Conservation (phyloP, 768 basidiomycete genomes). For the Candolleomyces eurysporus region DNA sequence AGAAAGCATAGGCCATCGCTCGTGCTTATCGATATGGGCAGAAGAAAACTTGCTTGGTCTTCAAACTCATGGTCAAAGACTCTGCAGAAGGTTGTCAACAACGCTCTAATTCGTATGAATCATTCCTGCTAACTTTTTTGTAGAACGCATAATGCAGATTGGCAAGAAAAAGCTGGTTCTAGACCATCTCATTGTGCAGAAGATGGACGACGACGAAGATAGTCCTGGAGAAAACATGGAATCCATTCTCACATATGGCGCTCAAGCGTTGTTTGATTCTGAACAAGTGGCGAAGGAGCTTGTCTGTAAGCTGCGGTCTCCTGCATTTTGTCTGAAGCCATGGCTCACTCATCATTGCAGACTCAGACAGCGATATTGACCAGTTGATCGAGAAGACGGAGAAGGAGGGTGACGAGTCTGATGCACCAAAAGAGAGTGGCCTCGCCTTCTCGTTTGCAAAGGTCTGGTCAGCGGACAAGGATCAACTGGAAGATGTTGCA, state of each 20-base stretch:
- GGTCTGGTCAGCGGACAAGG: constrained; percentile 84
- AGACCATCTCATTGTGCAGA: constrained; percentile 94
- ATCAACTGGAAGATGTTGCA: constrained; percentile 62
- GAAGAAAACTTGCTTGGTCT: constrained; percentile 89
- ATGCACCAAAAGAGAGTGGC: constrained; percentile 43
- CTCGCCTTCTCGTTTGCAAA: constrained; percentile 84
- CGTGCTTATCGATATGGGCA: constrained; percentile 95
- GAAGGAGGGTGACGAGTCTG: constrained; percentile 58
- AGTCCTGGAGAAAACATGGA: constrained; percentile 73
- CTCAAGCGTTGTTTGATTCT: constrained; percentile 78
- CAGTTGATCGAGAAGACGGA: constrained; percentile 86
- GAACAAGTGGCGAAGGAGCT: constrained; percentile 63
- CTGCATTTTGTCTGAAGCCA: too few species aligned
- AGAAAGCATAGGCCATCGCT: constrained; percentile 73
- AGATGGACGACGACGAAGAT: constrained; percentile 88
- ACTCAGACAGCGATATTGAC: constrained; percentile 79
- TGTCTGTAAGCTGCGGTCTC: constrained; percentile 45
- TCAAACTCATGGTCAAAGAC: constrained; percentile 94
- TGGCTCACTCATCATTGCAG: constrained; percentile 30
- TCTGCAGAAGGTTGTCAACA: constrained; percentile 74
- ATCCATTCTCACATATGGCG: constrained; percentile 87
- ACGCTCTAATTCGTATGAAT: background rate
- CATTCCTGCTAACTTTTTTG: constrained; percentile 7
- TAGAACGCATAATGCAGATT: constrained; percentile 87
- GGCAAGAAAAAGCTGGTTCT: constrained; percentile 96